Evolutionary conservation across 352 stramenopile species (phyloP).

Genomic region (Saprolegnia diclina): DNA sequence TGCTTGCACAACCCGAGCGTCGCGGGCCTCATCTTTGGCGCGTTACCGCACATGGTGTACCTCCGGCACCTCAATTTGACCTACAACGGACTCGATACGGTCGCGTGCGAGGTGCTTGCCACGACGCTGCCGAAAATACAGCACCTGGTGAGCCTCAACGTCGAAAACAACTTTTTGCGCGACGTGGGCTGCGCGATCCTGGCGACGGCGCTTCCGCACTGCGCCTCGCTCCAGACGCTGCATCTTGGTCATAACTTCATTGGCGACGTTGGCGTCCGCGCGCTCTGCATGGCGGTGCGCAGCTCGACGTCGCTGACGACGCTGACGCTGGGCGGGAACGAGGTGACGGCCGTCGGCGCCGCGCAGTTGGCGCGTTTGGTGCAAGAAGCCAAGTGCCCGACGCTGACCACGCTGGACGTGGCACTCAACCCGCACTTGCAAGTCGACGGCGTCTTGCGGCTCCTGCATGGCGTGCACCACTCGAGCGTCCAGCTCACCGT

Average conservation of each 20-base stretch:
- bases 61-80: slow-evolving; percentile 1
- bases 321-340: slow-evolving; percentile 2
- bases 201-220: background rate
- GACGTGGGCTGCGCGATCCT: background rate
- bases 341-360: background rate
- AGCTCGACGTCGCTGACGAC: background rate
- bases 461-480: background rate
- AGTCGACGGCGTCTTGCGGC: background rate
- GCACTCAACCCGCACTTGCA: slow-evolving; percentile 1
- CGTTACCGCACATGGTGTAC: background rate
- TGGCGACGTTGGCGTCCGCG: slow-evolving; percentile 1
- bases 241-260: slow-evolving; percentile 6
- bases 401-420: background rate
- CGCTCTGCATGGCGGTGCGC: background rate
- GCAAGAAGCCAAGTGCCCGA: background rate
- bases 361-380: background rate
- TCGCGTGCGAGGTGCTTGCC: background rate
- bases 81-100: slow-evolving; percentile 3
- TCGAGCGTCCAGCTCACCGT: background rate
- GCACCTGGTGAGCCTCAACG: background rate
- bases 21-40: background rate
- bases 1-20: slow-evolving; percentile 6
- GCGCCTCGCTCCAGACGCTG: background rate
- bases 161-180: slow-evolving; percentile 11
- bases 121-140: background rate